Conservation (phyloP, 768 basidiomycete species). For the Lactarius indigo region DNA sequence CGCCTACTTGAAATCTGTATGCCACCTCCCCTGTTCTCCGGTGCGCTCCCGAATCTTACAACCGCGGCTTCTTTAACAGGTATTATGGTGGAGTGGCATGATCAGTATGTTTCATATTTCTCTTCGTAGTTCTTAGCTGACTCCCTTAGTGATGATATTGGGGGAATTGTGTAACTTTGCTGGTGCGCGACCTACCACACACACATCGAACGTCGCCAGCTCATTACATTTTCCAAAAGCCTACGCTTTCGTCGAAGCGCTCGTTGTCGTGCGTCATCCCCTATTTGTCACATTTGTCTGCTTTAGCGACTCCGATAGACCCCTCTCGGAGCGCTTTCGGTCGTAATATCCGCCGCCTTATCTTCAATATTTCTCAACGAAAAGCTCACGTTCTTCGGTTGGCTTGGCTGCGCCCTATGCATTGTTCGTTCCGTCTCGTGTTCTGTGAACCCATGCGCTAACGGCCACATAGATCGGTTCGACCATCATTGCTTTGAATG, state of each 20-base stretch:
- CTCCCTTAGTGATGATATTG: conserved; percentile 74
- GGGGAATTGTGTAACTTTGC: conserved; percentile 87
- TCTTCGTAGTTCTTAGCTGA: neutral
- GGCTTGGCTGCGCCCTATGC: conserved; percentile 90
- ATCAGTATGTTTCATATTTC: conserved; percentile 50
- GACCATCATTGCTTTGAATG: conserved; percentile 88
- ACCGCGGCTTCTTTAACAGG: conserved; percentile 37
- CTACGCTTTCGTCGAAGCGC: conserved; percentile 88
- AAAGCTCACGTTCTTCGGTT: conserved; percentile 91
- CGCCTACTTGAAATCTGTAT: conserved; percentile 89
- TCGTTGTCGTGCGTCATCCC: conserved; percentile 70
- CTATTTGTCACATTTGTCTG: conserved; percentile 8
- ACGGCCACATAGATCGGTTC: conserved; percentile 60
- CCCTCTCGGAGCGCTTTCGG: conserved; percentile 92
- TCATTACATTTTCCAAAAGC: conserved; percentile 38
- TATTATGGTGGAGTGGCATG: conserved; percentile 96
- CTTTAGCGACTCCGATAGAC: conserved; percentile 46
- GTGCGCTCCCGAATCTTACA: conserved; percentile 6
- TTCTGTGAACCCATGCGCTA: neutral
- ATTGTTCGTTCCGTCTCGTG: conserved; percentile 53
- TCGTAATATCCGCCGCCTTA: conserved; percentile 90
- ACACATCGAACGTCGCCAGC: conserved; percentile 26
- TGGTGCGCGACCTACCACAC: conserved; percentile 47
- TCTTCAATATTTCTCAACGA: conserved; percentile 94
- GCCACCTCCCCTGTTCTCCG: conserved; percentile 31